Percentiles rank a stretch among this genome's conserved stretches.
Evolutionary conservation across 2,329 filamentous ascomycete species (phyloP).

Genomic region (Fusarium foetens): DNA sequence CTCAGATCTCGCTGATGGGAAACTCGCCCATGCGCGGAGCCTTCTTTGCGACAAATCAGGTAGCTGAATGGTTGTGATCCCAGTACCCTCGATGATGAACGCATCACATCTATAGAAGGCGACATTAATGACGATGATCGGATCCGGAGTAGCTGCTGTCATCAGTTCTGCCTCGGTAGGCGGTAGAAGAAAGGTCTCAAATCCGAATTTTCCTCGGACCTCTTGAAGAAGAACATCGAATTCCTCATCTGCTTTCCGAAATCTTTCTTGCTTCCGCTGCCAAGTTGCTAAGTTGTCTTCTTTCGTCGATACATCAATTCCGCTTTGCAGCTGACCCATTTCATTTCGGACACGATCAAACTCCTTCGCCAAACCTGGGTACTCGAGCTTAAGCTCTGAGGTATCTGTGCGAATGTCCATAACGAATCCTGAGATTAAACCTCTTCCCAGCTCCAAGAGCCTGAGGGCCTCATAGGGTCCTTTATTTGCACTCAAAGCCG

Average conservation of each 20-base stretch:
- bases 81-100: not conserved
- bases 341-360: not conserved
- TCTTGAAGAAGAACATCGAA: fast-evolving
- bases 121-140: not conserved
- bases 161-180: not conserved
- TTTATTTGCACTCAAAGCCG: fast-evolving
- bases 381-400: fast-evolving
- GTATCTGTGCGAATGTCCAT: not conserved
- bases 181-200: not conserved
- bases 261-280: not conserved
- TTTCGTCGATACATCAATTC: fast-evolving
- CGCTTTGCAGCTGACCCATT: not conserved
- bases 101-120: not conserved
- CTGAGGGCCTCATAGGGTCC: fast-evolving
- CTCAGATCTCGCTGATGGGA: not conserved
- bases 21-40: not conserved
- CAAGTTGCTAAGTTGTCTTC: fast-evolving
- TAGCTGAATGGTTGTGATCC: not conserved
- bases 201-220: not conserved
- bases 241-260: not conserved
- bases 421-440: not conserved
- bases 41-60: not conserved
- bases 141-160: not conserved
- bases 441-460: not conserved
- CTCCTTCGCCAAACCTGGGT: not conserved